phyloP scores from a whole-genome alignment of 1,284 basidiomycete species.

The Puccinia coronata region DNA sequence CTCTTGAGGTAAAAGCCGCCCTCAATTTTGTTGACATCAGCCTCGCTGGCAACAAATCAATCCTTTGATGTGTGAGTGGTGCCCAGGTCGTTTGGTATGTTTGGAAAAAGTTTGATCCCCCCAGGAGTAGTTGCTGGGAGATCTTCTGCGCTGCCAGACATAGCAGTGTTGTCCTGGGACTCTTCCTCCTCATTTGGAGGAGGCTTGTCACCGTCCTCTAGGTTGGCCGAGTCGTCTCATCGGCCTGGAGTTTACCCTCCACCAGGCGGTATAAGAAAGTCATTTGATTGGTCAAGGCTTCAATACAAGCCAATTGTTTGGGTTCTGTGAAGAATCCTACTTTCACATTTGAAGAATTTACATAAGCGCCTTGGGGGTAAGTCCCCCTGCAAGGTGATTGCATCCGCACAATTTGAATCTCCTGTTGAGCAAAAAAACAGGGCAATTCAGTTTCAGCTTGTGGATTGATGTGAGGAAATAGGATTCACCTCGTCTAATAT shows the following conservation, averaged over 20 bases:
- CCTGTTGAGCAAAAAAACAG: no score
- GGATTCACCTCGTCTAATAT: neutral
- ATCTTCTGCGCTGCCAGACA: no score
- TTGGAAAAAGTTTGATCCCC: no score
- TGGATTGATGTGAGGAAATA: neutral
- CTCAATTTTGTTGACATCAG: no score
- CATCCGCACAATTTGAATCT: neutral
- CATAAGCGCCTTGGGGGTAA: neutral
- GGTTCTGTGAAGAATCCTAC: neutral
- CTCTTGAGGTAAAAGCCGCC: no score
- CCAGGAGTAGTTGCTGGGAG: no score
- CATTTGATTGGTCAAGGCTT: neutral
- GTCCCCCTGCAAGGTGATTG: neutral
- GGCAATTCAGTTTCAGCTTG: no score
- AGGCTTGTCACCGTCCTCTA: no score
- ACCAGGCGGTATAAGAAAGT: neutral
- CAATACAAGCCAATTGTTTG: neutral
- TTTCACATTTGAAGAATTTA: neutral
- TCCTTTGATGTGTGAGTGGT: no score
- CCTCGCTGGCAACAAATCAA: no score
- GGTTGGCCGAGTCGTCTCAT: neutral
- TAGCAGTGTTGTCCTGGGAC: no score
- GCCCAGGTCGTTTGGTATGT: no score
- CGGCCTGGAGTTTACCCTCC: neutral
- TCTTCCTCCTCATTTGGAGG: neutral